Evolutionary conservation across 2,329 filamentous ascomycete genomes (phyloP).

Genomic region (Arachnomyces sp.): DNA sequence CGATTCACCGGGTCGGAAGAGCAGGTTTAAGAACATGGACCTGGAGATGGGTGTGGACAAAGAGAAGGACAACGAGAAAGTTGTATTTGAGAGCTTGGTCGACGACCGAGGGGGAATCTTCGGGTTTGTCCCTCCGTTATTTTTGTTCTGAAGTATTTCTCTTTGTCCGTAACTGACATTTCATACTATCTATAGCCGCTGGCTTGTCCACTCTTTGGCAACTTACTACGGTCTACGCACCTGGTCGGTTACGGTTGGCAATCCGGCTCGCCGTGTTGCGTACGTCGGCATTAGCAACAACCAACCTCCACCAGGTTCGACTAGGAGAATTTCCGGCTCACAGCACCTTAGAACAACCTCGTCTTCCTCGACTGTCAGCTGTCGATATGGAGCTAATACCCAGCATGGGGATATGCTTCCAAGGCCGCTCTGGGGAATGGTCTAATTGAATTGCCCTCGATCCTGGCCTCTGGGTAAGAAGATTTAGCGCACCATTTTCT

Average conservation of each 20-base stretch:
- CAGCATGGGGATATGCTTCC: too few relatives aligned
- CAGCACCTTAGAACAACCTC: slow-evolving; percentile 18
- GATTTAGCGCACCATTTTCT: too few relatives aligned
- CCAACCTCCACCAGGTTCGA: slow-evolving; percentile 4
- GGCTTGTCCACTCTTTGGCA: slow-evolving; percentile 87
- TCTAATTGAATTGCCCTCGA: slow-evolving; percentile 10
- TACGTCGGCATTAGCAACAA: slow-evolving; percentile 60
- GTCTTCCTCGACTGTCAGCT: slow-evolving; percentile 13
- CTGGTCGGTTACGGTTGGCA: slow-evolving; percentile 66
- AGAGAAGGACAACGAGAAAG: slow-evolving; percentile 51
- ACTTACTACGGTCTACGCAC: slow-evolving; percentile 86
- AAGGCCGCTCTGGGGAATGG: slow-evolving; percentile 25
- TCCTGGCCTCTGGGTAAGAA: too few relatives aligned
- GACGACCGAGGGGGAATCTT: slow-evolving; percentile 72
- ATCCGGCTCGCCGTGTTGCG: slow-evolving; percentile 67
- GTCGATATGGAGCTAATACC: slow-evolving; percentile 9
- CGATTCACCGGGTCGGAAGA: slow-evolving; percentile 49
- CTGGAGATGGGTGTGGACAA: slow-evolving; percentile 20
- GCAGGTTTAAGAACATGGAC: slow-evolving; percentile 40
- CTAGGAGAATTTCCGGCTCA: slow-evolving; percentile 33
- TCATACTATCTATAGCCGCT: slow-evolving; percentile 53
- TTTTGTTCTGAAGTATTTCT: slow-evolving; percentile 3
- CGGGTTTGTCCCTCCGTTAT: slow-evolving; percentile 52
- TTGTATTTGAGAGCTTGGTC: slow-evolving; percentile 74
- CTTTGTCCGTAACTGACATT: neutral